Base-by-base conservation (phyloP, 768 basidiomycete genomes). In the Tephrocybe sp. region DNA sequence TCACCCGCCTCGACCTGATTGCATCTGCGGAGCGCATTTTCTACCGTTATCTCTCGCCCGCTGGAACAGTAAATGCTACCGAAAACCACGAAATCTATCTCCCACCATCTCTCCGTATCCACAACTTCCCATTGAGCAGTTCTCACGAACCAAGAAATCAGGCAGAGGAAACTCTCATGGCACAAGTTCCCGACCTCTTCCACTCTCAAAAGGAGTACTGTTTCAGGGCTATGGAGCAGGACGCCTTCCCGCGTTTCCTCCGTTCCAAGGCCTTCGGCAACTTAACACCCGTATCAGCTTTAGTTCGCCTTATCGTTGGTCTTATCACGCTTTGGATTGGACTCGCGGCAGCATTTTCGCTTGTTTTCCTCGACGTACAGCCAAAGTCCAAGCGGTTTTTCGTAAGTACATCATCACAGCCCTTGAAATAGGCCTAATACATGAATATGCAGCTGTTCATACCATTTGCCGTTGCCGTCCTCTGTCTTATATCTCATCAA, bases 21-120 rank as follows among this genome's bases (percentile, higher is more conserved):
- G 88, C 87, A 7, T 92, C 90, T 26, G 97, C 96, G 9, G 97
- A 98, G 64, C 91, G 94, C 62, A 98, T 99, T 60, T 98, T 85
- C 74, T 87, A 87, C 65, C 87, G 94, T 47, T 98, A 98, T 71
- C 85, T 99, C 53, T 87, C 89, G 5, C 89, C 87, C 5, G 84
- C 82, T 31, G 81, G 77, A n/a, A 79, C 84, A 14, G 80, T 87
- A 6, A 84, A 89, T 55, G 83, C 87, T 13, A 82, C 84, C 11
- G 90, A 94, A 65, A 95, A 93, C 69, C 96, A 98, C 67, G 96
- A 98, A 74, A 95, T 99, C 44, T 98, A 98, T 66, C 86, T 99
- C 16, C 97, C 97, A 0, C 90, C 94, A 1, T 80, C 90, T 19
- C 80, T 99, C 39, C 90, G 97, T 44, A 85, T 98, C 62, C 85